Base-by-base conservation (phyloP, 2,329 filamentous ascomycete genomes). In the Knufia petricola region DNA sequence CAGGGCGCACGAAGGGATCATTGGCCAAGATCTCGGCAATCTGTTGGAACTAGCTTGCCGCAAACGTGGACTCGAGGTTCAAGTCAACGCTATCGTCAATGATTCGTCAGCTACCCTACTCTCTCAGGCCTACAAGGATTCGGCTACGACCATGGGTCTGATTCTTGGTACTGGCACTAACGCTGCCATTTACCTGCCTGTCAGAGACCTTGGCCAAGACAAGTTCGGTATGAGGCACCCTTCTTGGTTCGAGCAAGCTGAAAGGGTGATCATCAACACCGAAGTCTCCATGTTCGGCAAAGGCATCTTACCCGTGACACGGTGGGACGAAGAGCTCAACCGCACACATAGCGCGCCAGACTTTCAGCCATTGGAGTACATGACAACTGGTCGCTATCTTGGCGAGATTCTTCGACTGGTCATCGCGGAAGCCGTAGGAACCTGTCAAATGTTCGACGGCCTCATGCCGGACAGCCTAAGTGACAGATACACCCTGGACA, bases 101-200 rank as follows among this genome's bases (percentile, higher is more conserved):
- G 79, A 83, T 58, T 75, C 75, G 42, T 76, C 77, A 3, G 78
- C 79, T 8, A 76, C 78, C 2, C 64, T 83, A 19, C 68, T 83
- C 19, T 78, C 77, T 45, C 74, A 77, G 58, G 79, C 79, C 23
- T 82, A 82, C 58, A 68, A 75, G 38, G 75, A 82, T 50, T 69
- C 75, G 1, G 69, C 74, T 17, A 81, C 79, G 3, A 73, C 78
- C 26, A 75, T 82, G 67, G 79, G 77, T 2, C 69, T 82, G 9
- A 82, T 83, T 51, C 65, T 82, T 10, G 79, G 79, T 23, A 83
- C 79, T 0, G 79, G 79, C 32, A 79, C 77, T 45, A 83, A 83
- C 60, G 76, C 77, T 49, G 75, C 77, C n/a, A 73, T 80, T 19
- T 77, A 79, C 57, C 72, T 81, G 26, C 79, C 79, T 2, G 71